These are phyloP conservation scores for Imleria badia DNA, from an alignment of 768 basidiomycete species.

Conservation along the genomic window DNA sequence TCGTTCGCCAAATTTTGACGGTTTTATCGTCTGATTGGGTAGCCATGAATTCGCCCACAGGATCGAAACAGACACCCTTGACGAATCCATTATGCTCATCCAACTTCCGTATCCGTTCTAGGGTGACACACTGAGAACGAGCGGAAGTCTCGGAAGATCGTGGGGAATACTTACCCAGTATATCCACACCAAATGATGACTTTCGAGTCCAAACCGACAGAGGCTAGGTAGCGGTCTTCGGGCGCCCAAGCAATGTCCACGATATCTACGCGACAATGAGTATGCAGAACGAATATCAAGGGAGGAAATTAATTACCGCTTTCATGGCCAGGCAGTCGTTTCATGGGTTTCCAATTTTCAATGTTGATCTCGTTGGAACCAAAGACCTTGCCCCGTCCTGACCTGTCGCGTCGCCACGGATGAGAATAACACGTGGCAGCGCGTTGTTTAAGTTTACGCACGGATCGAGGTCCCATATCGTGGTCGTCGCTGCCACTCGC, in stretches of 20 bases:
- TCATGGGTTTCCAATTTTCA: conserved; percentile 95
- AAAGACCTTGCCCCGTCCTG: conserved; percentile 84
- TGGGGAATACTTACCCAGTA: conserved; percentile 64
- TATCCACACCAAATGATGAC: conserved; percentile 94
- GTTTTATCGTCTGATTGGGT: conserved; percentile 96
- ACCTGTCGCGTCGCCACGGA: conserved; percentile 41
- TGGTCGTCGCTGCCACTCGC: conserved; percentile 98
- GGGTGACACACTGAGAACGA: not conserved
- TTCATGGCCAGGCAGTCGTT: conserved; percentile 89
- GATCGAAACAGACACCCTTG: conserved; percentile 99
- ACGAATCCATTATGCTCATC: conserved; percentile 94
- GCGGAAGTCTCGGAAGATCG: not conserved
- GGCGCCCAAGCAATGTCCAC: conserved; percentile 95
- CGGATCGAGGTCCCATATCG: conserved; percentile 98
- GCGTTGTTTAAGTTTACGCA: conserved; percentile 39
- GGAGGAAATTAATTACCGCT: conserved; percentile 60
- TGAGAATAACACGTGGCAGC: not conserved
- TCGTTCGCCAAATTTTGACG: conserved; percentile 95
- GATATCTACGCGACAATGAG: conserved; percentile 61
- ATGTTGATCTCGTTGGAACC: conserved; percentile 95
- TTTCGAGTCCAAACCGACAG: conserved; percentile 88
- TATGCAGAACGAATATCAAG: conserved; percentile 1
- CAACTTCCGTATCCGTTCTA: conserved; percentile 82
- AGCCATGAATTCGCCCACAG: conserved; percentile 96
- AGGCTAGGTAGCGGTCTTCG: conserved; percentile 88